Conservation (phyloP, 768 basidiomycete species). For the Boletales sp. region DNA sequence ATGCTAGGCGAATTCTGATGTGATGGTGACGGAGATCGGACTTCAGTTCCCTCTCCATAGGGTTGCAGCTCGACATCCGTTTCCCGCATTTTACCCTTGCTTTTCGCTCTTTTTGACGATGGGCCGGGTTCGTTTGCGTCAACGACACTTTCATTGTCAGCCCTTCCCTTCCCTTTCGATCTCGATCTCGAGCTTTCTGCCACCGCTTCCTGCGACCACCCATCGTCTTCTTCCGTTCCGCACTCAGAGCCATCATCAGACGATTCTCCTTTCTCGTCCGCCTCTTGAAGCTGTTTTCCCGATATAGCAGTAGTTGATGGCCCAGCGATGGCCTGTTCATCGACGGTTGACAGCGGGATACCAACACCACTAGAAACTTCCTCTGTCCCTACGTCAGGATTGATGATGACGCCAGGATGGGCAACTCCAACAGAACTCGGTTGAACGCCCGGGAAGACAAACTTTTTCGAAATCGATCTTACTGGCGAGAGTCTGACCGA, state of each 20-base stretch:
- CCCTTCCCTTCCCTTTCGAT: conserved; percentile 26
- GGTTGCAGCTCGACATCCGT: conserved; percentile 8
- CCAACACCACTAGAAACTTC: background rate
- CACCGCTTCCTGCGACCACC: conserved; percentile 17
- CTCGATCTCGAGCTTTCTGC: conserved; percentile 19
- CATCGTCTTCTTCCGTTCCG: conserved; percentile 20
- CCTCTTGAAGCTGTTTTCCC: background rate
- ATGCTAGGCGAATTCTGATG: conserved; percentile 8
- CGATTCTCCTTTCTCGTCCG: background rate
- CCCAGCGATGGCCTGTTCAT: conserved; percentile 2
- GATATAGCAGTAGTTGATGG: background rate
- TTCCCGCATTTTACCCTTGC: conserved; percentile 23
- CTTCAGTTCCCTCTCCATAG: conserved; percentile 7
- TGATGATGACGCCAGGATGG: background rate
- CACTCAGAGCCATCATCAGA: conserved; percentile 7
- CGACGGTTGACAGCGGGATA: background rate
- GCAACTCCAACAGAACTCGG: background rate
- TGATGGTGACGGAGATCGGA: conserved; percentile 6
- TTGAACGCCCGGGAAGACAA: conserved; percentile 42
- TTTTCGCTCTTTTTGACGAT: conserved; percentile 8
- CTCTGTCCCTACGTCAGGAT: background rate
- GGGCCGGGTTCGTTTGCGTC: conserved; percentile 10
- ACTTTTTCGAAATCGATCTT: conserved; percentile 48
- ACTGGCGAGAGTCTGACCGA: conserved; percentile 42
- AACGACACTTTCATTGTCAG: conserved; percentile 9